phyloP scores from a whole-genome alignment of 2,329 filamentous ascomycete species.

The Fusarium sp. region DNA sequence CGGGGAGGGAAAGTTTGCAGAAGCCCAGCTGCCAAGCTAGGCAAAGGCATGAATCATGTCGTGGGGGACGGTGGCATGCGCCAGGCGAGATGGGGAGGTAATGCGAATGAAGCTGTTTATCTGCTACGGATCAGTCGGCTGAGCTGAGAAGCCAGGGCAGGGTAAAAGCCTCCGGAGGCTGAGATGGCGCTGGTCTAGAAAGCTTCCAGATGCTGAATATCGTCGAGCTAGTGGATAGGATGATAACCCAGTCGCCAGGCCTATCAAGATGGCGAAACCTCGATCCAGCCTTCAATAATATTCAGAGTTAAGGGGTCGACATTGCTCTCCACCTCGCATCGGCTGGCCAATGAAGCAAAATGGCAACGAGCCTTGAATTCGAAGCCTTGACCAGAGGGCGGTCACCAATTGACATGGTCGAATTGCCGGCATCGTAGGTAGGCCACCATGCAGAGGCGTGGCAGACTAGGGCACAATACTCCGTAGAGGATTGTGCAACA shows the following conservation, averaged over 20 bases:
- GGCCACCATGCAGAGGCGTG: conserved; percentile 7
- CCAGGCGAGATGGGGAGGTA: background rate
- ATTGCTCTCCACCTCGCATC: background rate
- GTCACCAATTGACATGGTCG: conserved; percentile 2
- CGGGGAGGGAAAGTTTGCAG: background rate
- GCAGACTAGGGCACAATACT: background rate
- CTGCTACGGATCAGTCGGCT: background rate
- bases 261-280: background rate
- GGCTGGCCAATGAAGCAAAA: background rate
- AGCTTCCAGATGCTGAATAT: conserved; percentile 17
- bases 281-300: background rate
- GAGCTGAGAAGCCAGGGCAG: background rate
- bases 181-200: conserved; percentile 21
- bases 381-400: conserved; percentile 10
- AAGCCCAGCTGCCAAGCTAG: conserved; percentile 1
- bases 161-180: background rate
- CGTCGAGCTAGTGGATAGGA: background rate
- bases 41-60: conserved; percentile 14
- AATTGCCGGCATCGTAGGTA: conserved; percentile 16
- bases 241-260: background rate
- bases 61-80: background rate
- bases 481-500: background rate
- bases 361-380: background rate
- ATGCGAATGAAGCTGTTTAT: background rate
- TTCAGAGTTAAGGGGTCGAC: background rate